Conservation (phyloP, 2,329 filamentous ascomycete species). For the Penicillium sp. region DNA sequence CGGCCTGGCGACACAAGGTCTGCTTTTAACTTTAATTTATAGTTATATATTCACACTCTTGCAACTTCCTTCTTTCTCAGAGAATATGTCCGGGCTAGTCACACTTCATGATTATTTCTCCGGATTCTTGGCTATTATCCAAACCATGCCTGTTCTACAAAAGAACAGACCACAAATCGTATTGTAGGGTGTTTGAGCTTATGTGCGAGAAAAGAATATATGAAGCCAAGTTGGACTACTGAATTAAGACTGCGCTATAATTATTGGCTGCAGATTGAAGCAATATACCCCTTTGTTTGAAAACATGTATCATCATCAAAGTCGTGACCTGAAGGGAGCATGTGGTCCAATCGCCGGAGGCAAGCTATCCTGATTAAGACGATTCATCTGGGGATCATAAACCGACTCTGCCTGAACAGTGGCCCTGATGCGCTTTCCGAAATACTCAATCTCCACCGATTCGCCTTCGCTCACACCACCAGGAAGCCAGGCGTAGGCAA, state of each 20-base stretch:
- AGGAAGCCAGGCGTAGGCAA: constrained; percentile 61
- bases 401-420: constrained; percentile 55
- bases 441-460: constrained; percentile 61
- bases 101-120: too few species aligned
- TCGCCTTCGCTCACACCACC: constrained; percentile 49
- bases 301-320: background rate
- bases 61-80: too few species aligned
- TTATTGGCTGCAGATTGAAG: background rate
- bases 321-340: constrained; percentile 11
- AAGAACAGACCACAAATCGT: background rate
- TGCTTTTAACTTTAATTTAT: too few species aligned
- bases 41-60: too few species aligned
- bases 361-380: constrained; percentile 29
- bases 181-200: background rate
- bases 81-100: too few species aligned
- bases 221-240: background rate
- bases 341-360: constrained; percentile 7
- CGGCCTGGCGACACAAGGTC: too few species aligned
- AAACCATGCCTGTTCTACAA: background rate
- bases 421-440: constrained; percentile 55
- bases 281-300: background rate
- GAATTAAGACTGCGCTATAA: background rate
- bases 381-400: constrained; percentile 46
- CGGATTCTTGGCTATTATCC: too few species aligned
- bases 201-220: too few species aligned